Base-by-base conservation (phyloP, 495 filamentous ascomycete genomes). In the Trichoderma gamsii region DNA sequence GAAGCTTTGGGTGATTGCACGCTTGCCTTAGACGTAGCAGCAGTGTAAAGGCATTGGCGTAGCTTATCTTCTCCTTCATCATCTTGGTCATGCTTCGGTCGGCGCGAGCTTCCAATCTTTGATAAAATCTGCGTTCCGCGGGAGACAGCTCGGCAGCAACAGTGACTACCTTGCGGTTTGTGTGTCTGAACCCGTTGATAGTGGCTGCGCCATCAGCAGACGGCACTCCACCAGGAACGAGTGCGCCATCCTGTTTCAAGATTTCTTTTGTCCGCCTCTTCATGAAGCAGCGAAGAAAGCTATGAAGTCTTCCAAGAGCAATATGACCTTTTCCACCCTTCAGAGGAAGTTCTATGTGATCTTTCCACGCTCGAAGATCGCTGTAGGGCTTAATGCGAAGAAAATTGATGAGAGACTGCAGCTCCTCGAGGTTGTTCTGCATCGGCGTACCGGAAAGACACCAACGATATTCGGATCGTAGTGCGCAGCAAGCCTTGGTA, bases 401-500 rank as follows among this genome's bases (percentile, higher is more conserved):
- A 74, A 99, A 99, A 59, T 89, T 89, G 72, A 99, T 92, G 67
- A 99, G 76, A 72, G 91, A 95, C 70, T 98, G 94, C 59, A 99
- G 78, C 78, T 99, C 95, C 69, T 97, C 95, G n/a, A 99, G 84
- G 69, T 97, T 97, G 74, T 99, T 99, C 73, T 99, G 95, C 86
- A 99, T 89, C 0, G 95, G 95, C 7, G 95, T 99, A 69, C 95
- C 95, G 3, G 92, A 96, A 66, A 99, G 81, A 74, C 95, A 97
- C 95, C 95, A 99, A 67, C 95, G 84, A 75, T 96, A 97, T 72
- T 92, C 88, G 25, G 91, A 84, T 64, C 88, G 81, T 29, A 99
- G 79, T 3, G 90, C 89, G 75, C 86, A 99, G 65, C 87, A 90
- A 21, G 94, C 92, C 72, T 97, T 89, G 0, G 95, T 95, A 12